phyloP scores from a whole-genome alignment of 2,329 filamentous ascomycete genomes.

The Alternaria longipes region DNA sequence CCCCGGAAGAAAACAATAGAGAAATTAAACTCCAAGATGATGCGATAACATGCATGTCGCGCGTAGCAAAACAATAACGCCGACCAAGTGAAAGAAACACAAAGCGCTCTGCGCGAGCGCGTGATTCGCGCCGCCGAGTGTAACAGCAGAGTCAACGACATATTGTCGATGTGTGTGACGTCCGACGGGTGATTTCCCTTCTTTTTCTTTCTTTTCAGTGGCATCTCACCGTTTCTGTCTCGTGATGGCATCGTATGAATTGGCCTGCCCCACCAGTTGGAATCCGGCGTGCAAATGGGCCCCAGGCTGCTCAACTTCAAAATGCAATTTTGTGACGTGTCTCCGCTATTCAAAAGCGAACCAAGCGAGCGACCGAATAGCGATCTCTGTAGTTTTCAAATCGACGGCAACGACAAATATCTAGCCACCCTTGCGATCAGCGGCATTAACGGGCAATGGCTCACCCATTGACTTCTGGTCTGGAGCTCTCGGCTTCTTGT shows the following conservation, averaged over 20 bases:
- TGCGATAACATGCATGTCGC: slow-evolving; percentile 24
- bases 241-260: not conserved
- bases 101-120: slow-evolving; percentile 16
- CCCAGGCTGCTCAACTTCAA: not conserved
- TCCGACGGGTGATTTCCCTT: not conserved
- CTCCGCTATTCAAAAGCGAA: slow-evolving; percentile 7
- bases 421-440: slow-evolving; percentile 59
- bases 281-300: slow-evolving; percentile 1
- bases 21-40: slow-evolving; percentile 27
- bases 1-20: slow-evolving; percentile 5
- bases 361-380: not conserved
- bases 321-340: slow-evolving; percentile 2
- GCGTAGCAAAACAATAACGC: slow-evolving; percentile 18
- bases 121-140: slow-evolving; percentile 13
- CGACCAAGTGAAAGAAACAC: slow-evolving; percentile 9
- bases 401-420: not conserved
- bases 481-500: slow-evolving; percentile 37
- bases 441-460: slow-evolving; percentile 54
- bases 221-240: not conserved
- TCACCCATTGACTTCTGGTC: slow-evolving; percentile 51
- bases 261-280: not conserved
- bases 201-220: slow-evolving; percentile 1
- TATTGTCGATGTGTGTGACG: slow-evolving; percentile 1
- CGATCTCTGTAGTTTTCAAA: not conserved
- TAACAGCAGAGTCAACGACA: slow-evolving; percentile 13